Percentiles rank a stretch among this genome's conserved stretches.
Evolutionary conservation across 2,329 filamentous ascomycete genomes (phyloP).

Genomic region (Ophiosphaerella herpotricha): DNA sequence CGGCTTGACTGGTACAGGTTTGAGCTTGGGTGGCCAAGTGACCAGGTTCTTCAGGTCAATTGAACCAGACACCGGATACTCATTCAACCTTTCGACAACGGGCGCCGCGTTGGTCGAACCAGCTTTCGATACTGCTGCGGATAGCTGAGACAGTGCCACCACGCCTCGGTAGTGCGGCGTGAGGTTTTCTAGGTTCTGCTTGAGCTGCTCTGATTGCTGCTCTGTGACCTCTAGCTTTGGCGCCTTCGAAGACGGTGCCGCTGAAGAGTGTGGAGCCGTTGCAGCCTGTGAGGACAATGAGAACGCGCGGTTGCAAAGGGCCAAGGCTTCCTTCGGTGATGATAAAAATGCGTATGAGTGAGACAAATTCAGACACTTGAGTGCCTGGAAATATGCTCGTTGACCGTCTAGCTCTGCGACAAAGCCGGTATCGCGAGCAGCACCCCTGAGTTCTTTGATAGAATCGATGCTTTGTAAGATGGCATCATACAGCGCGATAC

Average conservation of each 20-base stretch:
- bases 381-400: constrained; percentile 79
- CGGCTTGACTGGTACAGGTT: constrained; percentile 87
- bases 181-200: constrained; percentile 68
- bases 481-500: constrained; percentile 87
- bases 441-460: constrained; percentile 85
- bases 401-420: constrained; percentile 78
- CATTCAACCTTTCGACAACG: constrained; percentile 73
- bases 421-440: constrained; percentile 80
- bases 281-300: constrained; percentile 62
- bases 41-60: constrained; percentile 82
- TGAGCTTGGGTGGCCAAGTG: constrained; percentile 81
- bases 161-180: constrained; percentile 82
- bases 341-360: constrained; percentile 79
- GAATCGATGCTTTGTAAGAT: constrained; percentile 89
- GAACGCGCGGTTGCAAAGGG: constrained; percentile 75
- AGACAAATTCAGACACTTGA: constrained; percentile 86
- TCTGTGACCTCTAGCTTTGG: constrained; percentile 71
- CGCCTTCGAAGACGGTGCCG: constrained; percentile 46
- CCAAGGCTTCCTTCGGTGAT: constrained; percentile 78
- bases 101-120: constrained; percentile 57
- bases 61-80: constrained; percentile 69
- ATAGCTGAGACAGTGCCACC: constrained; percentile 76
- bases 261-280: constrained; percentile 44
- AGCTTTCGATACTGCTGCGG: constrained; percentile 53
- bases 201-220: constrained; percentile 63